Evolutionary conservation across 2,329 filamentous ascomycete genomes (phyloP).

Genomic region (Cercospora sp.): DNA sequence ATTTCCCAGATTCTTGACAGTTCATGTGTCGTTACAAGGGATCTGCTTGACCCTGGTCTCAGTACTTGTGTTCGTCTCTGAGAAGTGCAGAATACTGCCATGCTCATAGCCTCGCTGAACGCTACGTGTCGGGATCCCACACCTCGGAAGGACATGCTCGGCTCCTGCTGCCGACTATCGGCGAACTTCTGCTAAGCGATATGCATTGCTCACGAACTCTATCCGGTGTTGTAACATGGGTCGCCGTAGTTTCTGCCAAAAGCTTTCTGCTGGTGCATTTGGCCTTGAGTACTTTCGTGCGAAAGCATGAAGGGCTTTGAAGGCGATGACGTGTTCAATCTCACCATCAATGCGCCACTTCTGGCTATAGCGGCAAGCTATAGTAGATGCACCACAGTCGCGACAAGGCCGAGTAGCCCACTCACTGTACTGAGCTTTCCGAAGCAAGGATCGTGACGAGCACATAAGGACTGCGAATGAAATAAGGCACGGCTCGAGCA

Average conservation of each 20-base stretch:
- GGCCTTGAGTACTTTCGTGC: background rate
- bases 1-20: too few species aligned
- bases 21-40: too few species aligned
- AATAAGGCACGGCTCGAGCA: background rate
- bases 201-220: background rate
- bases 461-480: background rate
- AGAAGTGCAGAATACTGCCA: background rate
- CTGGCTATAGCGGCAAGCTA: background rate
- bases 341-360: background rate
- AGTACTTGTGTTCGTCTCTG: background rate
- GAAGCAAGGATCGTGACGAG: background rate
- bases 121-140: background rate
- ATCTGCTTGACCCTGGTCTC: background rate
- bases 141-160: background rate
- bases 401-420: background rate
- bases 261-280: background rate
- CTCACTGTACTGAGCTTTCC: background rate
- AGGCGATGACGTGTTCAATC: background rate
- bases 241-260: background rate
- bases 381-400: background rate
- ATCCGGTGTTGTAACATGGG: background rate
- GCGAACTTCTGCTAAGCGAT: background rate
- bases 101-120: background rate
- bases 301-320: background rate
- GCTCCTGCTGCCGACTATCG: background rate